Percentiles rank a stretch among this genome's conserved stretches.
phyloP scores from a whole-genome alignment of 176 grass and related monocot genomes.

The Phoenix roebelenii region DNA sequence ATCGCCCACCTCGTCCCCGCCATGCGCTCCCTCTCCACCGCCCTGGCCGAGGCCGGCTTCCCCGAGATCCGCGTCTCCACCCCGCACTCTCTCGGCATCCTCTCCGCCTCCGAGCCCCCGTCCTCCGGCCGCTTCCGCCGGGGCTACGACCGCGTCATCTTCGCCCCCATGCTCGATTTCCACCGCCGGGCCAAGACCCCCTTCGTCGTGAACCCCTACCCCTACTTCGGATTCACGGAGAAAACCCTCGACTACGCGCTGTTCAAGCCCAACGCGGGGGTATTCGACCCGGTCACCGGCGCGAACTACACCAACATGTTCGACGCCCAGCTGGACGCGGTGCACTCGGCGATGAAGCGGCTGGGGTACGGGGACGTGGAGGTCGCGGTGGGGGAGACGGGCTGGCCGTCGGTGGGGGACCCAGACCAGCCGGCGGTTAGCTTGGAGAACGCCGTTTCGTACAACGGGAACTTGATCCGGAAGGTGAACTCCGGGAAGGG shows the following conservation, averaged over 20 bases:
- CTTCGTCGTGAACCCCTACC: conserved; percentile 82
- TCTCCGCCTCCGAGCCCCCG: conserved; percentile 40
- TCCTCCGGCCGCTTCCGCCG: conserved; percentile 53
- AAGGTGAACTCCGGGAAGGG: conserved; percentile 34
- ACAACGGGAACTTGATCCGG: conserved; percentile 45
- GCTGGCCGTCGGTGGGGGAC: conserved; percentile 71
- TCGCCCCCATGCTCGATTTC: conserved; percentile 79
- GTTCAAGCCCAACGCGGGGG: conserved; percentile 42
- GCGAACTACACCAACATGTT: conserved; percentile 85
- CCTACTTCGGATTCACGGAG: conserved; percentile 86
- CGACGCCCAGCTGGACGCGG: conserved; percentile 70
- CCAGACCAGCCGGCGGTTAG: conserved; percentile 55
- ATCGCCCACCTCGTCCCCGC: conserved; percentile 62
- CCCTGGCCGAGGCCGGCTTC: conserved; percentile 42
- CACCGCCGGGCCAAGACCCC: conserved; percentile 39
- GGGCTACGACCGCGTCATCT: conserved; percentile 43
- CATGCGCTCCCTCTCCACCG: conserved; percentile 41
- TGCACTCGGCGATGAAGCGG: conserved; percentile 71
- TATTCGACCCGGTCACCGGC: conserved; percentile 47
- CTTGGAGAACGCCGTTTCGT: conserved; percentile 45
- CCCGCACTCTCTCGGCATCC: conserved; percentile 62
- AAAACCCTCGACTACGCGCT: conserved; percentile 55
- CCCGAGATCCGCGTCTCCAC: conserved; percentile 56
- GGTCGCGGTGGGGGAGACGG: conserved; percentile 71
- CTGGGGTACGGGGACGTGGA: conserved; percentile 74